phyloP scores from a whole-genome alignment of 345 rosid genomes.

The Murraya paniculata region DNA sequence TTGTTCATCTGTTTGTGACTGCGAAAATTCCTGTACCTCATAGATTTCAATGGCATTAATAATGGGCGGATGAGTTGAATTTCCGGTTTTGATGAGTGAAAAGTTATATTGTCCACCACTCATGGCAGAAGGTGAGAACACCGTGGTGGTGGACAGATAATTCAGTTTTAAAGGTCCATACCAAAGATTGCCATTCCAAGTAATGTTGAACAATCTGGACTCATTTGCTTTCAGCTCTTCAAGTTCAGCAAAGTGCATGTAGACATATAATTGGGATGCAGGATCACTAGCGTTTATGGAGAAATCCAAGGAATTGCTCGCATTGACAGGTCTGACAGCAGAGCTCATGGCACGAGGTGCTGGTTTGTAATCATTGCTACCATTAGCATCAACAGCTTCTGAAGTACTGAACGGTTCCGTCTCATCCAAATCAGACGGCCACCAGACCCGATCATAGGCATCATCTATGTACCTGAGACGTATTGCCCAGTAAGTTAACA shows the following conservation, averaged over 20 bases:
- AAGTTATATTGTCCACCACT: conserved; percentile 7
- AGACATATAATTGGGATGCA: conserved; percentile 14
- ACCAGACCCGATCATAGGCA: conserved; percentile 18
- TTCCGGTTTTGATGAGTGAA: conserved; percentile 1
- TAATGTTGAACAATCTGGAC: conserved; percentile 20
- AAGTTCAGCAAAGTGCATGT: conserved; percentile 36
- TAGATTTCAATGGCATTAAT: conserved; percentile 27
- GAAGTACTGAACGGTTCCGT: not conserved
- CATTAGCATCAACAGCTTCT: not conserved
- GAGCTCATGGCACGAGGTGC: conserved; percentile 23
- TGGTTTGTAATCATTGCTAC: not conserved
- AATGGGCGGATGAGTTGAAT: conserved; percentile 10
- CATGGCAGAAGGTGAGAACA: not conserved
- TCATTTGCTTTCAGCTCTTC: conserved; percentile 21
- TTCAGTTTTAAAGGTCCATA: conserved; percentile 1
- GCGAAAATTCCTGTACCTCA: not conserved
- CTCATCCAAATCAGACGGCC: not conserved
- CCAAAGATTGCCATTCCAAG: conserved; percentile 9
- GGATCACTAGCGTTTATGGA: not conserved
- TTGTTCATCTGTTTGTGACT: conserved; percentile 13
- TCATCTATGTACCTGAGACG: conserved; percentile 15
- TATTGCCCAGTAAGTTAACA: not conserved
- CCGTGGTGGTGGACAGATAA: conserved; percentile 11
- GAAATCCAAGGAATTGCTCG: conserved; percentile 12
- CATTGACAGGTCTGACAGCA: conserved; percentile 13